These are phyloP conservation scores for Fusarium mundagurra DNA, from an alignment of 2,329 filamentous ascomycete species.

Conservation along the genomic window DNA sequence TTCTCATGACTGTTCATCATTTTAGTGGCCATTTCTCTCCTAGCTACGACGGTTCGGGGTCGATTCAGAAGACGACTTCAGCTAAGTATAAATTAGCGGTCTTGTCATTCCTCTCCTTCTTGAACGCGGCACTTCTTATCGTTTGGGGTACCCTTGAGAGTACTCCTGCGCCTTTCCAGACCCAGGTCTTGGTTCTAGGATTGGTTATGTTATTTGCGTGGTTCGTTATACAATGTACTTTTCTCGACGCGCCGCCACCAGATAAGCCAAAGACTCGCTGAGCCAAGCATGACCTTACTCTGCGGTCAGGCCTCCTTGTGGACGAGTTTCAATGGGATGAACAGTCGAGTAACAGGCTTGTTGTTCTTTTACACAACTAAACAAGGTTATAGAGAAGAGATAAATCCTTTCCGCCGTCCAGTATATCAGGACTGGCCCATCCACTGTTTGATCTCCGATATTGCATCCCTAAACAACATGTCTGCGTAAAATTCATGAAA, in stretches of 20 bases:
- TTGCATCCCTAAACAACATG: slow-evolving; percentile 41
- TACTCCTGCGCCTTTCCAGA: background rate
- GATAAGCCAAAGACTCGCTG: background rate
- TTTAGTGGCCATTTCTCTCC: background rate
- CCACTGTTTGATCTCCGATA: slow-evolving; percentile 35
- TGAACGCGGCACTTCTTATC: background rate
- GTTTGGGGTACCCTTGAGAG: background rate
- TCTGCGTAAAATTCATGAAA: slow-evolving; percentile 43
- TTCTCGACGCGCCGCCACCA: background rate
- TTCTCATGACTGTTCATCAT: background rate
- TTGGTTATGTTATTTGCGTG: background rate
- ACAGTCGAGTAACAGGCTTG: background rate
- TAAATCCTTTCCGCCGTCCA: background rate
- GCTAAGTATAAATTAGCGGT: background rate
- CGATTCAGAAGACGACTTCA: too few relatives aligned
- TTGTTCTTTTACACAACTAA: background rate
- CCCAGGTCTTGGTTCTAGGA: background rate
- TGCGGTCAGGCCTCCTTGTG: background rate
- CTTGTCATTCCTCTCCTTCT: background rate
- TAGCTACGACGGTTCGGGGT: background rate
- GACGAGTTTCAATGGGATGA: background rate
- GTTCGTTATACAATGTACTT: background rate
- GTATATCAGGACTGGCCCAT: background rate
- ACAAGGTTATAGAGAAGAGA: background rate
- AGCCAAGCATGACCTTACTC: background rate